phyloP scores from a whole-genome alignment of 1,139 yeast species.

The Groenewaldozyma auringiensis region DNA sequence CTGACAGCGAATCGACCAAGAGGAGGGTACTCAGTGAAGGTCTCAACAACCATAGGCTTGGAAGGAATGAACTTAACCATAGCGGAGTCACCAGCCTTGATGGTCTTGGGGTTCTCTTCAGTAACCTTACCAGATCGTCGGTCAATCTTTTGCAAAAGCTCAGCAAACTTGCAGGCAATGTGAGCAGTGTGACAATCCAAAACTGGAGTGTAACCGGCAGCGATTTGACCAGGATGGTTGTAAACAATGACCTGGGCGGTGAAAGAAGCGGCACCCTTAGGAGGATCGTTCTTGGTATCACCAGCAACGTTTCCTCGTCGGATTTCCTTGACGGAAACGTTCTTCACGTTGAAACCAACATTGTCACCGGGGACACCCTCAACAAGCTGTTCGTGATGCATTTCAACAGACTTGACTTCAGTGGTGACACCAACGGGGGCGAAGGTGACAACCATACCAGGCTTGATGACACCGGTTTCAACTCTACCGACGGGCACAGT shows the following conservation, averaged over 20 bases:
- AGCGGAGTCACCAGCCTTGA: conserved; percentile 93
- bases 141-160: conserved; percentile 82
- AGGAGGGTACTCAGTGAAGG: conserved; percentile 97
- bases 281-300: conserved; percentile 94
- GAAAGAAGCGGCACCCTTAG: conserved; percentile 75
- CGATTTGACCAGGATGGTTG: conserved; percentile 92
- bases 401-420: conserved; percentile 89
- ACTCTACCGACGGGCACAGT: conserved; percentile 94
- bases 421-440: conserved; percentile 93
- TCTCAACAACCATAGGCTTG: conserved; percentile 97
- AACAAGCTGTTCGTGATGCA: conserved; percentile 84
- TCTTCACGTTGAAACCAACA: conserved; percentile 92
- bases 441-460: conserved; percentile 85
- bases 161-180: conserved; percentile 87
- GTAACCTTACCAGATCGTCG: conserved; percentile 86
- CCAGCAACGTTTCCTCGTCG: conserved; percentile 95
- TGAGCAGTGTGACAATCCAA: conserved; percentile 94
- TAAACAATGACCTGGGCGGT: conserved; percentile 83
- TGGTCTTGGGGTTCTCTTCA: conserved; percentile 77
- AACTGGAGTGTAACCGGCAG: conserved; percentile 91
- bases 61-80: conserved; percentile 86
- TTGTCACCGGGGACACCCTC: conserved; percentile 93
- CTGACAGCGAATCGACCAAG: conserved; percentile 99
- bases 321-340: conserved; percentile 87
- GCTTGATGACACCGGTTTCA: conserved; percentile 86